Base-by-base conservation (phyloP, 1,139 yeast genomes). In the Yamadazyma sp. region DNA sequence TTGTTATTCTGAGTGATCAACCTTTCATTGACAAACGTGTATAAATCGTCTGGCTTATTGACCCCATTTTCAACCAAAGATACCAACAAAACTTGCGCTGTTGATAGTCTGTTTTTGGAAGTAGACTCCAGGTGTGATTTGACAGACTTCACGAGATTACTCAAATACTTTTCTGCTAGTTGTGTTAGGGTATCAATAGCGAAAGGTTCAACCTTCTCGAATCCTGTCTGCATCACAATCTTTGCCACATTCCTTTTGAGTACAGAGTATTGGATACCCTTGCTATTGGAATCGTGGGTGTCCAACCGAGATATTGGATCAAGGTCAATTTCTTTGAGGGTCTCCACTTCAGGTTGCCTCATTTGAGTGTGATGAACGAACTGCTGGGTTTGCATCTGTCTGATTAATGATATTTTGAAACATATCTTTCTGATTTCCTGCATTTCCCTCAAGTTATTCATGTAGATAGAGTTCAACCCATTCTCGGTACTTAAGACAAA, bases 211-310 rank as follows among this genome's bases (percentile, higher is more conserved):
- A 95, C 78, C 1, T 83, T 71, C 62, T 94, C 97, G 65, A 87
- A 94, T 0, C 99, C 99, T 25, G 86, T 83, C 40, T 88, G 86
- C 97, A 92, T 92, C 1, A 88, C 81, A 18, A 94, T 67, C 44
- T 89, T 88, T 12, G 90, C 78, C 1, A 87, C 77, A 33, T 82
- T 78, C 47, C 86, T 79, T 47, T 80, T 73, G 62, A 94, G 62
- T 0, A 86, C 81, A 1, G 80, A 70, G 52, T 74, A 78, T 20
- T 88, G 85, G 10, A 88, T 71, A 2, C 74, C 78, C 17, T 68
- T 71, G 39, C 75, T 73, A 54, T 72, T 67, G 9, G 69, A 62
- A 45, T 82, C 87, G 41, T 88, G 88, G 44, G 82, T 73, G 1
- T 81, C 79, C 21, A 90, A 67, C 45, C 85, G 80, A 1, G 96